Conservation (phyloP, 1,284 basidiomycete species). For the Cerioporus squamosus region DNA sequence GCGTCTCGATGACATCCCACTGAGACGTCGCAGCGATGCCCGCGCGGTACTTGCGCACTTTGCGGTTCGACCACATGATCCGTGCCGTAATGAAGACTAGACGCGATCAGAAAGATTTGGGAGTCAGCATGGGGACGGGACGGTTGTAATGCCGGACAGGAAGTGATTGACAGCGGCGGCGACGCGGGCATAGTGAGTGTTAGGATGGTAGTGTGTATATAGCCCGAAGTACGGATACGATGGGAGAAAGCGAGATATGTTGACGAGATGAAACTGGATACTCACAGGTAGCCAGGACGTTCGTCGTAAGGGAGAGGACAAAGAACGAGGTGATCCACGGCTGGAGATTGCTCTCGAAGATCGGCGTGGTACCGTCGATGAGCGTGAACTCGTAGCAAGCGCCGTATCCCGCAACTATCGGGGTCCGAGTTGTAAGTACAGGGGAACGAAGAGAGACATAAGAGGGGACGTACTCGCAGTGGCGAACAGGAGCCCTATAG, state of each 20-base stretch:
- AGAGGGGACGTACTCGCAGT: constrained; percentile 9
- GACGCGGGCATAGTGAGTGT: background rate
- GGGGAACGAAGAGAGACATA: background rate
- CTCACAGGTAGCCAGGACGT: constrained; percentile 19
- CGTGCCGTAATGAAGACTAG: constrained; percentile 19
- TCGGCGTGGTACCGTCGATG: constrained; percentile 4
- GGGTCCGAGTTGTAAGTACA: background rate
- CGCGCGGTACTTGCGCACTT: constrained; percentile 8
- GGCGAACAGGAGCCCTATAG: constrained; percentile 4
- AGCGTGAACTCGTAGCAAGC: constrained; percentile 17
- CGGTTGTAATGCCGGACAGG: too few species aligned
- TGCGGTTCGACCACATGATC: constrained; percentile 19
- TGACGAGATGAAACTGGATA: background rate
- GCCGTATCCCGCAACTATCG: constrained; percentile 16
- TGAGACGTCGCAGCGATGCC: constrained; percentile 5
- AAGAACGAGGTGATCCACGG: constrained; percentile 22
- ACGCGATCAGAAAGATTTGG: background rate
- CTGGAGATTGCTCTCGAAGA: constrained; percentile 14
- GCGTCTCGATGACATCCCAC: constrained; percentile 23
- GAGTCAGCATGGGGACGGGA: background rate
- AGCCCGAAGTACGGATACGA: background rate
- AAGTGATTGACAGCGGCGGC: background rate
- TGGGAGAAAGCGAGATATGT: too few species aligned
- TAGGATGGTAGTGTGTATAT: background rate
- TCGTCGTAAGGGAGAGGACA: constrained; percentile 16